Base-by-base conservation (phyloP, 225 moss, liverwort and hornwort genomes). In the Neckera pumila region DNA sequence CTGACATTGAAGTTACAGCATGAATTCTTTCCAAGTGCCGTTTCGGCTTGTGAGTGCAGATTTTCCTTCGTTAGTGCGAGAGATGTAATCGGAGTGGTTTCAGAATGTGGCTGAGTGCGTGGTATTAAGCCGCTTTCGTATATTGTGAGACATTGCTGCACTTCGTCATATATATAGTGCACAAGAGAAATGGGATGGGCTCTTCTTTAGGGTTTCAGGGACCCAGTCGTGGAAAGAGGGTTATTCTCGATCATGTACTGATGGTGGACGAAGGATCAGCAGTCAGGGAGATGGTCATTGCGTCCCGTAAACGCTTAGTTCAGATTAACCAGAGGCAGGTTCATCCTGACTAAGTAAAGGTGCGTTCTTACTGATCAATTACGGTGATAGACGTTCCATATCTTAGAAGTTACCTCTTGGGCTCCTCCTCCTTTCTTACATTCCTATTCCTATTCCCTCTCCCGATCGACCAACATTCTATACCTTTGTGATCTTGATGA, bases 211-310 rank as follows among this genome's bases (percentile, higher is more conserved):
- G 89, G 66, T 45, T 84, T 60, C 85, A 85, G 86, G 78, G 20
- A 47, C 82, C 6, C 88, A 88, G 78, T 86, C 63, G 42, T 92
- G 89, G 92, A 91, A 88, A 84, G 89, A 90, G 76, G 82, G 77
- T 77, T 64, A 64, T 76, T 45, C 60, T 85, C n/a, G n/a, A n/a
- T n/a, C 74, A 27, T 47, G 27, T 26, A 19, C 75, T 28, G 89
- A 33, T 89, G 63, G 89, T 89, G 84, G 76, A 90, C 49, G 88
- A 83, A 86, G 92, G 92, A 78, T 91, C 88, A 78, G 89, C 78
- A 20, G 85, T 90, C 25, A 85, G 65, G 54, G 84, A 85, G 84
- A 85, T 87, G 82, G 92, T 89, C 74, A 66, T 88, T 51, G 88
- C 93, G 53, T 89, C 70, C 22, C 62, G 78, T 53, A 85, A 90